Evolutionary conservation across 805 yeast genomes (phyloP), one percentile per base, ranked within the genome.

Genomic region (Torulaspora indica): DNA sequence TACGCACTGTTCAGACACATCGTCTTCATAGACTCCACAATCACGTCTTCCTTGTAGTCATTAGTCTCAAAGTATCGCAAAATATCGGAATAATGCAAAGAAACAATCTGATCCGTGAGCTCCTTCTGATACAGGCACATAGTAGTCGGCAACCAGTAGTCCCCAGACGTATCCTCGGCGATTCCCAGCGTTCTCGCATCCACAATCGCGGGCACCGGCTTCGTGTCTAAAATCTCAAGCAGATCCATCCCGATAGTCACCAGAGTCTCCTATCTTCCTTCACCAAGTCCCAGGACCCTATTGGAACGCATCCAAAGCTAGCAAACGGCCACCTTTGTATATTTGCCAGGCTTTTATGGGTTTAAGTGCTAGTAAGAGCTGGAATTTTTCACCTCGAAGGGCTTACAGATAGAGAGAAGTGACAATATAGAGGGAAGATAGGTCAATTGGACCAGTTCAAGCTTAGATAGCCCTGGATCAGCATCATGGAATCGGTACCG

Each of bases 11-110:
- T 89, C 46, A 76, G 65, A 47, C 86, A 76, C 63, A 95, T 77
- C 6, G 86, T 82, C 47, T 79, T 76, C 61, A 91, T 72, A 0
- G 95, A 81, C 57, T 86, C 86, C n/a, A 80, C 70, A 29, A 85
- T 76, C 23, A 85, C 77, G 37, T 74, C 74, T 39, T 77, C 79
- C 37, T 69, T 64, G 33, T 64, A 70, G 43, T 70, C 68, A 27
- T 69, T 65, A 1, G 73, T 67, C 60, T 88, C 95, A 58, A 86
- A 89, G 61, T 83, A 90, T 64, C 88, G 82, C 54, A 91, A 70
- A 46, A 91, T 88, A 60, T 90, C 98, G 27, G 91, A 79, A 61
- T 90, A 91, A 65, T 91, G 98, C 32, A 89, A 70, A 1, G 95
- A 85, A 9, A 91, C 85, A 24, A 93, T 89, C 60, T 89, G 96